phyloP scores from a whole-genome alignment of 2,329 filamentous ascomycete genomes.

The Verticillium albo-atrum region DNA sequence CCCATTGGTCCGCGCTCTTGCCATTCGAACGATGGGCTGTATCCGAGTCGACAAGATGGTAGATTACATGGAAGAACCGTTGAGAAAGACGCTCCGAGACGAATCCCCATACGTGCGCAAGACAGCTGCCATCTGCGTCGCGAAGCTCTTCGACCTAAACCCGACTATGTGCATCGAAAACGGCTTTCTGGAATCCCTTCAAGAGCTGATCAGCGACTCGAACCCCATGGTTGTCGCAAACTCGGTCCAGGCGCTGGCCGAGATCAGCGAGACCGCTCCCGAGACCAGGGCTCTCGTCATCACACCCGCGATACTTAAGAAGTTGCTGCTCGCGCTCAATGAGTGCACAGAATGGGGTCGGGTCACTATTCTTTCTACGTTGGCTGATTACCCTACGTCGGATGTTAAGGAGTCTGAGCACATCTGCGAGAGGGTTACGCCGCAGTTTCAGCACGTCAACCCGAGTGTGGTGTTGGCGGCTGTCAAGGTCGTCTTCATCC shows the following conservation, averaged over 20 bases:
- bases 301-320: constrained; percentile 80
- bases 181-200: constrained; percentile 87
- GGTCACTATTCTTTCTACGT: constrained; percentile 84
- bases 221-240: constrained; percentile 99
- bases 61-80: constrained; percentile 98
- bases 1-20: constrained; percentile 82
- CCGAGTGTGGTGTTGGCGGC: constrained; percentile 95
- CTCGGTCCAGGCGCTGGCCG: constrained; percentile 86
- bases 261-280: constrained; percentile 86
- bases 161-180: constrained; percentile 92
- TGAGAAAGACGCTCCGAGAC: constrained; percentile 92
- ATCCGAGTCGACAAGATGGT: constrained; percentile 99
- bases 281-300: constrained; percentile 85
- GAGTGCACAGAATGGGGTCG: constrained; percentile 98
- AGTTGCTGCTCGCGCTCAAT: constrained; percentile 92
- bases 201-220: constrained; percentile 94
- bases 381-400: constrained; percentile 81
- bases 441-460: constrained; percentile 98
- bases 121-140: constrained; percentile 95
- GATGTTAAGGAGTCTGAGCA: constrained; percentile 96
- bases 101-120: constrained; percentile 98
- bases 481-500: constrained; percentile 94
- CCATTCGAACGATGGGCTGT: constrained; percentile 97
- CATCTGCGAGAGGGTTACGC: constrained; percentile 92
- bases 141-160: constrained; percentile 95